A percentile compares a stretch with the other conserved stretches of the same genome.
Evolutionary conservation across 1,139 yeast species (phyloP).

Genomic region (Yamadazyma dendronema): DNA sequence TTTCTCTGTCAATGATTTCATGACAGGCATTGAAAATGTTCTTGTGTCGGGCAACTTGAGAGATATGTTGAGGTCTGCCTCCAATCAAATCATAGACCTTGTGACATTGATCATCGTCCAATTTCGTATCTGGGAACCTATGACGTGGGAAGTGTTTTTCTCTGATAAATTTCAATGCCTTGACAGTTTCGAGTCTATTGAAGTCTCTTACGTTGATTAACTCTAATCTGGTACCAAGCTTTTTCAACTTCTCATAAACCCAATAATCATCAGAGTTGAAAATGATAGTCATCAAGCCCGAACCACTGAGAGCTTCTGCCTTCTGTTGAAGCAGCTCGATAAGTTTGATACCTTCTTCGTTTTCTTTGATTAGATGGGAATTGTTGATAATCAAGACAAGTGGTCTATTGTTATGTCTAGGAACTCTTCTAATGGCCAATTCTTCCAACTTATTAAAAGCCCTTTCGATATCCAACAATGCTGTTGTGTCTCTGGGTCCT

Average conservation of each 20-base stretch:
- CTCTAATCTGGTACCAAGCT: slow-evolving; percentile 72
- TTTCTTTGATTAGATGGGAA: slow-evolving; percentile 71
- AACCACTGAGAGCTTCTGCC: slow-evolving; percentile 75
- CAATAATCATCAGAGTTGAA: slow-evolving; percentile 86
- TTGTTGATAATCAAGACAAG: slow-evolving; percentile 70
- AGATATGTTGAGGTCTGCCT: slow-evolving; percentile 81
- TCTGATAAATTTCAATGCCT: slow-evolving; percentile 57
- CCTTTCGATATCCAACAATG: slow-evolving; percentile 76
- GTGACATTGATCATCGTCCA: slow-evolving; percentile 42
- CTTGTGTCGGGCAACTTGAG: slow-evolving; percentile 66
- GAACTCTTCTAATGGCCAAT: slow-evolving; percentile 57
- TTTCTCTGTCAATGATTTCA: slow-evolving; percentile 71
- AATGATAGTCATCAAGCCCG: slow-evolving; percentile 72
- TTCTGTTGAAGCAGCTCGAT: slow-evolving; percentile 81
- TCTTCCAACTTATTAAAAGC: slow-evolving; percentile 76
- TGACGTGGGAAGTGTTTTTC: slow-evolving; percentile 36
- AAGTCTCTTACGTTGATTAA: slow-evolving; percentile 71
- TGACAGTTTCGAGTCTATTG: slow-evolving; percentile 52
- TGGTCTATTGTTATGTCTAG: slow-evolving; percentile 44
- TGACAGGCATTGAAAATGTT: slow-evolving; percentile 67
- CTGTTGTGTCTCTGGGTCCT: slow-evolving; percentile 86
- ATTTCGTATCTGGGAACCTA: slow-evolving; percentile 33
- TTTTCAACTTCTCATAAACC: slow-evolving; percentile 76
- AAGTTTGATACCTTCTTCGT: slow-evolving; percentile 66
- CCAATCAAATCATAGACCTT: slow-evolving; percentile 71